These are phyloP conservation scores for Kodamaea kakaduensis DNA, from an alignment of 805 yeast genomes.

Conservation along the genomic window DNA sequence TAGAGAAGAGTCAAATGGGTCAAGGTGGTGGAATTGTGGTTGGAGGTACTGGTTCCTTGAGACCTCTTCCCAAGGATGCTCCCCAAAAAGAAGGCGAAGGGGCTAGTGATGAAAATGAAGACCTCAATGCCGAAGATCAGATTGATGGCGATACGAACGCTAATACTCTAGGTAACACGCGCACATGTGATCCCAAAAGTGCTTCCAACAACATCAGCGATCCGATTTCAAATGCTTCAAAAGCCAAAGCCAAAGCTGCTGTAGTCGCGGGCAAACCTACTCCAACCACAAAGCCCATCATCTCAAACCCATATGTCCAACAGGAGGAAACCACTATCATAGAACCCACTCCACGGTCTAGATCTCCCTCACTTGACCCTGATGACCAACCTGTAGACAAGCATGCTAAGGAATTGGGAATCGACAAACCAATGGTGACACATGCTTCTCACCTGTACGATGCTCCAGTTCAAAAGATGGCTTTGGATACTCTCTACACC, in stretches of 20 bases:
- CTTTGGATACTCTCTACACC: slow-evolving; percentile 75
- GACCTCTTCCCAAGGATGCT: slow-evolving; percentile 5
- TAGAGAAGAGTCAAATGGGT: slow-evolving; percentile 38
- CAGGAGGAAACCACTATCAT: no score
- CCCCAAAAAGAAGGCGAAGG: slow-evolving; percentile 1
- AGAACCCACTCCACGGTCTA: no score
- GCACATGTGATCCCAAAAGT: not conserved
- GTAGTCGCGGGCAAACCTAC: no score
- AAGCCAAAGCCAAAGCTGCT: no score
- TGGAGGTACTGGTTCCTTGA: slow-evolving; percentile 68
- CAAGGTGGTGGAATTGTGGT: slow-evolving; percentile 68
- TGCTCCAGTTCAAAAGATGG: slow-evolving; percentile 40
- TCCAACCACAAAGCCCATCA: no score
- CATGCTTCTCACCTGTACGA: slow-evolving; percentile 17
- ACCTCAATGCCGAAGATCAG: no score
- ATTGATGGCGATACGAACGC: slow-evolving; percentile 10
- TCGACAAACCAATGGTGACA: slow-evolving; percentile 32
- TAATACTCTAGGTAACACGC: not conserved
- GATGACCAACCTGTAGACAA: slow-evolving; percentile 19
- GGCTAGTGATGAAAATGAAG: slow-evolving; percentile 13
- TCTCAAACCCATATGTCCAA: no score
- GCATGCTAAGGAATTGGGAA: slow-evolving; percentile 23
- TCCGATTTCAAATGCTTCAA: no score
- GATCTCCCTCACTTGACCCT: no score
- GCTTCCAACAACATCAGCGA: no score